Evolutionary conservation across 2,329 filamentous ascomycete genomes (phyloP).

Genomic region (Apiospora phragmitis): DNA sequence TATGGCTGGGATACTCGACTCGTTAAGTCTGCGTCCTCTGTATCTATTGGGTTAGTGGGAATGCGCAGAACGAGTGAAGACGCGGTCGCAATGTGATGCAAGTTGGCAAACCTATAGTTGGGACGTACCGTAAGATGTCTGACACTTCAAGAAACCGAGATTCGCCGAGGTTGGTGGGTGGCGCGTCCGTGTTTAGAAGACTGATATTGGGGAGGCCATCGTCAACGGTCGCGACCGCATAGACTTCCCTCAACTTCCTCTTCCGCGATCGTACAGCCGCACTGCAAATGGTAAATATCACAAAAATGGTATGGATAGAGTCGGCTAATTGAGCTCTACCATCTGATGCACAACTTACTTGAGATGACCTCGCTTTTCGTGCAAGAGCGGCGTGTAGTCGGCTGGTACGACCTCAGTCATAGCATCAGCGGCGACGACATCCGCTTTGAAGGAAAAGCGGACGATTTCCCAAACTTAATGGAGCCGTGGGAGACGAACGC

Average conservation of each 20-base stretch:
- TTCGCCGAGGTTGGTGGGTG: conserved; percentile 51
- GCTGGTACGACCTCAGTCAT: conserved; percentile 70
- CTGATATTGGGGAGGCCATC: conserved; percentile 60
- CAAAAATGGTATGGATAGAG: conserved; percentile 45
- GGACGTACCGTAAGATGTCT: conserved; percentile 61
- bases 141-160: conserved; percentile 56
- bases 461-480: conserved; percentile 43
- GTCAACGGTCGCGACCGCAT: conserved; percentile 72
- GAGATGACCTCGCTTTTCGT: conserved; percentile 63
- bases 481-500: conserved; percentile 33
- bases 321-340: conserved; percentile 53
- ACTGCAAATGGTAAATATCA: conserved; percentile 50
- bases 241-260: conserved; percentile 87
- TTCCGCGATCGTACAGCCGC: conserved; percentile 81
- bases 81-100: conserved; percentile 18
- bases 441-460: conserved; percentile 65
- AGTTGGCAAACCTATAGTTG: conserved; percentile 22
- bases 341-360: conserved; percentile 50
- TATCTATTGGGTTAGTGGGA: conserved; percentile 23
- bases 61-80: conserved; percentile 10
- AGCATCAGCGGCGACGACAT: conserved; percentile 69
- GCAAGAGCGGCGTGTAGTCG: conserved; percentile 67
- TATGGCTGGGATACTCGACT: conserved; percentile 52
- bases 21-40: conserved; percentile 52
- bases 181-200: conserved; percentile 58